Evolutionary conservation across 2,329 filamentous ascomycete species (phyloP).

Genomic region (Cordyceps fumosorosea): DNA sequence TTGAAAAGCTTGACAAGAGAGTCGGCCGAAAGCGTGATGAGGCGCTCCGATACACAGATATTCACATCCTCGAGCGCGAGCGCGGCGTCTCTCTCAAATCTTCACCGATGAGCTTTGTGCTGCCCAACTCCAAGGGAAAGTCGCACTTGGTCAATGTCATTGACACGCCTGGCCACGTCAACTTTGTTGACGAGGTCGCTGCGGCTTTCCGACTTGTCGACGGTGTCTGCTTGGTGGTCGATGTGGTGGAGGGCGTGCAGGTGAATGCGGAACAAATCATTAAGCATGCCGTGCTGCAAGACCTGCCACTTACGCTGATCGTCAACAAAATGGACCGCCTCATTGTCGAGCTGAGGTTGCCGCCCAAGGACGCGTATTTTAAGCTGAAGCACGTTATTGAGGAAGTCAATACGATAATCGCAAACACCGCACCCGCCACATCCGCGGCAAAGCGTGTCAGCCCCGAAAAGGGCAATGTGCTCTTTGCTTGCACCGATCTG

Average conservation of each 20-base stretch:
- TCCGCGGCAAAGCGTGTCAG: slow-evolving; percentile 77
- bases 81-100: slow-evolving; percentile 88
- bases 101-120: slow-evolving; percentile 86
- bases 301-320: slow-evolving; percentile 80
- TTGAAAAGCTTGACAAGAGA: slow-evolving; percentile 70
- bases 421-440: slow-evolving; percentile 74
- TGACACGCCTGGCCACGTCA: slow-evolving; percentile 95
- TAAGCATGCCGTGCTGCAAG: slow-evolving; percentile 86
- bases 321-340: slow-evolving; percentile 97
- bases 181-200: slow-evolving; percentile 96
- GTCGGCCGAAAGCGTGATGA: slow-evolving; percentile 78
- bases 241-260: slow-evolving; percentile 98
- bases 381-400: slow-evolving; percentile 99
- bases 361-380: slow-evolving; percentile 94
- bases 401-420: slow-evolving; percentile 93
- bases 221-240: slow-evolving; percentile 86
- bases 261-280: slow-evolving; percentile 96
- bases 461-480: slow-evolving; percentile 96
- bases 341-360: slow-evolving; percentile 88
- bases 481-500: slow-evolving; percentile 89
- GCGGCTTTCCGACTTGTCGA: slow-evolving; percentile 81
- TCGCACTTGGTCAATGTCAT: slow-evolving; percentile 92
- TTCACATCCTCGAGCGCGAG: slow-evolving; percentile 82
- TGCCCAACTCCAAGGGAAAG: slow-evolving; percentile 85
- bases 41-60: slow-evolving; percentile 90